These are phyloP conservation scores for Lipomyces oligophaga DNA, from an alignment of 805 yeast genomes.

Conservation along the genomic window DNA sequence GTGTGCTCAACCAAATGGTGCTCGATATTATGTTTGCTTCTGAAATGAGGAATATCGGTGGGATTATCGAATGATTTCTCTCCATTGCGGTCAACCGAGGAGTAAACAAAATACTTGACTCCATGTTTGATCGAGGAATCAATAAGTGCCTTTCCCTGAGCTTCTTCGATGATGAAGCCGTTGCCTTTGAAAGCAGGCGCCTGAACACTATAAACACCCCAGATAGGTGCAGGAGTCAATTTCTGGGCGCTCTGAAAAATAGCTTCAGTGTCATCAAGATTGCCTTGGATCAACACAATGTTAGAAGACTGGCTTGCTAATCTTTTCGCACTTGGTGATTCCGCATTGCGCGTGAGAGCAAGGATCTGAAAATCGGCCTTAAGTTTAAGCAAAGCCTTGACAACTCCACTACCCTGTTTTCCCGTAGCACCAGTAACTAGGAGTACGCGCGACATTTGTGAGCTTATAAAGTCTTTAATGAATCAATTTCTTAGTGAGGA, in stretches of 20 bases:
- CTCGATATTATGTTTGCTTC: constrained; percentile 4
- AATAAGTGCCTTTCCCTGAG: constrained; percentile 7
- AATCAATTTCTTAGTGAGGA: too few relatives aligned
- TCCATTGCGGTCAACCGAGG: constrained; percentile 7
- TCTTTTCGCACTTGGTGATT: neutral
- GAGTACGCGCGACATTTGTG: too few relatives aligned
- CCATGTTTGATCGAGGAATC: constrained; percentile 1
- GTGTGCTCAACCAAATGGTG: constrained; percentile 1
- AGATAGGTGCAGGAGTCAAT: neutral
- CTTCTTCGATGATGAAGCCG: neutral
- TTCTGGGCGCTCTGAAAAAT: neutral
- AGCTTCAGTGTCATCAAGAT: neutral
- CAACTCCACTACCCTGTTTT: too few relatives aligned
- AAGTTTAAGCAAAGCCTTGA: too few relatives aligned
- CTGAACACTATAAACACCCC: constrained; percentile 13
- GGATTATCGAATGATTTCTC: neutral
- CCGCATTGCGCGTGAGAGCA: too few relatives aligned
- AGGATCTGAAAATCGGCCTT: too few relatives aligned
- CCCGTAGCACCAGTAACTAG: too few relatives aligned
- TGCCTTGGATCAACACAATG: neutral
- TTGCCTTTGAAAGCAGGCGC: neutral
- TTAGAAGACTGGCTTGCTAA: neutral
- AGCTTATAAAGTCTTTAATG: too few relatives aligned
- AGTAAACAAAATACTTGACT: constrained; percentile 6
- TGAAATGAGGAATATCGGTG: constrained; percentile 6